Percentiles rank a stretch among this genome's conserved stretches.
phyloP scores from a whole-genome alignment of 495 filamentous ascomycete species.

The Niebla homalea region DNA sequence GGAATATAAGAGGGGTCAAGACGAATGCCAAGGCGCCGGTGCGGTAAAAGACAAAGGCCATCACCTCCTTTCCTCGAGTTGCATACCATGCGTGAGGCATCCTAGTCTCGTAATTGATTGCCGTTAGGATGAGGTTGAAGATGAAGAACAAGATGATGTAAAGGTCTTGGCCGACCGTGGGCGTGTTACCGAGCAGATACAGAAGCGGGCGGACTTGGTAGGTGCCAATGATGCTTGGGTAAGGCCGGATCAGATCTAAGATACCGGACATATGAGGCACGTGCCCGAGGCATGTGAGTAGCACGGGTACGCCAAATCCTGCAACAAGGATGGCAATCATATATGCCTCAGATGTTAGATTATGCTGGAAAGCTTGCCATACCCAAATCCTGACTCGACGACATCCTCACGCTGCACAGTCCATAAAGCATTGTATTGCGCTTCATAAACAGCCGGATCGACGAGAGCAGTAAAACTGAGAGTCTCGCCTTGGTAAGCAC shows the following conservation, averaged over 20 bases:
- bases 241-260: background rate
- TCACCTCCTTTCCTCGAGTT: slow-evolving; percentile 17
- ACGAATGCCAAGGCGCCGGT: slow-evolving; percentile 33
- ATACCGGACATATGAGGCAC: slow-evolving; percentile 16
- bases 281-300: slow-evolving; percentile 18
- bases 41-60: slow-evolving; percentile 28
- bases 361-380: background rate
- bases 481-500: background rate
- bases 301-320: slow-evolving; percentile 21
- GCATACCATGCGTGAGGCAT: slow-evolving; percentile 20
- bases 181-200: slow-evolving; percentile 21
- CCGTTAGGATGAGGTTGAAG: slow-evolving; percentile 28
- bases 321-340: slow-evolving; percentile 22
- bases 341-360: background rate
- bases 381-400: slow-evolving; percentile 19
- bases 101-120: slow-evolving; percentile 18
- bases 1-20: slow-evolving; percentile 37
- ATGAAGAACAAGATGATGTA: slow-evolving; percentile 25
- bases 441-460: slow-evolving; percentile 10
- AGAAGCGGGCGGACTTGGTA: slow-evolving; percentile 11
- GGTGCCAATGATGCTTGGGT: background rate
- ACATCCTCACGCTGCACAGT: slow-evolving; percentile 12
- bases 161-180: slow-evolving; percentile 27
- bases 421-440: slow-evolving; percentile 11
- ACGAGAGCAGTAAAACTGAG: slow-evolving; percentile 23